A percentile compares a stretch with the other conserved stretches of the same genome.
Evolutionary conservation across 345 rosid species (phyloP).

Genomic region (Lepidium africanum): DNA sequence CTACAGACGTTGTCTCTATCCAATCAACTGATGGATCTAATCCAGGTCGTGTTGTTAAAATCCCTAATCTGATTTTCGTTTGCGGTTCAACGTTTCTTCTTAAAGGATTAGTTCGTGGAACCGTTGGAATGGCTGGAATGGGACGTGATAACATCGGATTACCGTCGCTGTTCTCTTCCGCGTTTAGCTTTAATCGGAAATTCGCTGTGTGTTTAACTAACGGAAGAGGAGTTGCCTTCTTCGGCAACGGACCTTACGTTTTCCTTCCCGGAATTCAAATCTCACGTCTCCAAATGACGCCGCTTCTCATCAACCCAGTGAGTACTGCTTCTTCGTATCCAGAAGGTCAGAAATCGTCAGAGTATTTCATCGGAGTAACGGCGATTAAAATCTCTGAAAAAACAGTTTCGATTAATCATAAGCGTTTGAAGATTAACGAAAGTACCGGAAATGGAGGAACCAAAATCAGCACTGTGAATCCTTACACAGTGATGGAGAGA

Average conservation of each 20-base stretch:
- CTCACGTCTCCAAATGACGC: conserved; percentile 43
- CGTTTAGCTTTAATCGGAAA: conserved; percentile 52
- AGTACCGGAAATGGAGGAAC: conserved; percentile 55
- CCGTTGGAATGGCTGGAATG: conserved; percentile 53
- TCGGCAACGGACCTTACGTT: conserved; percentile 50
- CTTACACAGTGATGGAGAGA: conserved; percentile 52
- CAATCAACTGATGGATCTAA: conserved; percentile 62
- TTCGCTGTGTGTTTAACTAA: conserved; percentile 53
- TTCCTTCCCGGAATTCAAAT: conserved; percentile 47
- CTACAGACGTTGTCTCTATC: conserved; percentile 45
- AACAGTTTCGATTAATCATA: conserved; percentile 32
- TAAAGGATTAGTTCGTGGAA: conserved; percentile 43
- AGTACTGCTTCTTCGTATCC: conserved; percentile 39
- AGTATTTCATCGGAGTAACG: conserved; percentile 58
- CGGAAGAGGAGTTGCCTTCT: conserved; percentile 43
- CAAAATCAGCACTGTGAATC: conserved; percentile 65
- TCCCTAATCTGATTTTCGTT: conserved; percentile 33
- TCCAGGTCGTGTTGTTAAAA: conserved; percentile 41
- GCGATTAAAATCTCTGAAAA: conserved; percentile 36
- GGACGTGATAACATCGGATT: conserved; percentile 43
- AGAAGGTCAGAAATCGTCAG: conserved; percentile 47
- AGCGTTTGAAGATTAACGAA: conserved; percentile 34
- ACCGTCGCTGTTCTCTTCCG: conserved; percentile 46
- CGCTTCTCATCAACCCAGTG: conserved; percentile 49
- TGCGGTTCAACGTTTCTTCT: conserved; percentile 39